Conservation (phyloP, 495 filamentous ascomycete genomes). For the Cudoniella acicularis region DNA sequence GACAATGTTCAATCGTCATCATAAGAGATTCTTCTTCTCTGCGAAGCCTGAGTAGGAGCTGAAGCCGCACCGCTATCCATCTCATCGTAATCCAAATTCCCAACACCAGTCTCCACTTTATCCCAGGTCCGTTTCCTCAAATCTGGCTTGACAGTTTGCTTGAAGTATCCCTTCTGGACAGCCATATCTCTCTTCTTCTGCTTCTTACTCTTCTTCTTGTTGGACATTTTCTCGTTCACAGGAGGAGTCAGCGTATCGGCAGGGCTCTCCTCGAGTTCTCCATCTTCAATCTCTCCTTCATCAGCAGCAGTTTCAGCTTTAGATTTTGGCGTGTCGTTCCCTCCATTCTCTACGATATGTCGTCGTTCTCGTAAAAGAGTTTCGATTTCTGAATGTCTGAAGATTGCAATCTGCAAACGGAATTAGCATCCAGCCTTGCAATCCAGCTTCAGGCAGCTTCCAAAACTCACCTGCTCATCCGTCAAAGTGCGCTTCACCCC, state of each 20-base stretch:
- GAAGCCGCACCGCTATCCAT: slow-evolving; percentile 23
- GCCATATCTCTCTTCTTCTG: slow-evolving; percentile 25
- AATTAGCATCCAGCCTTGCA: background rate
- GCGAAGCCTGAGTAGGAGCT: slow-evolving; percentile 24
- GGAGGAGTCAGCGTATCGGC: slow-evolving; percentile 18
- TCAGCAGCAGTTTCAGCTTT: background rate
- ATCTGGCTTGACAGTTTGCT: slow-evolving; percentile 42
- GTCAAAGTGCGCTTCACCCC: slow-evolving; percentile 89
- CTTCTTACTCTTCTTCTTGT: slow-evolving; percentile 35
- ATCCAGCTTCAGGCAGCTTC: background rate
- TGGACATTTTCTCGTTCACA: slow-evolving; percentile 32
- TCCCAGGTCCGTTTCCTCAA: slow-evolving; percentile 58
- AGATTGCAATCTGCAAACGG: background rate
- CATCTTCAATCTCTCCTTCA: slow-evolving; percentile 28
- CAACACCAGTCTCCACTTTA: slow-evolving; percentile 47
- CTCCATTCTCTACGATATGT: slow-evolving; percentile 18
- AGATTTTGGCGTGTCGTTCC: background rate
- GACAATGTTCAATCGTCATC: slow-evolving; percentile 34
- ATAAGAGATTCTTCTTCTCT: slow-evolving; percentile 45
- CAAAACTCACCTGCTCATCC: slow-evolving; percentile 58
- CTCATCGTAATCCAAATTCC: slow-evolving; percentile 50
- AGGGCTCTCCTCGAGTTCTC: slow-evolving; percentile 15
- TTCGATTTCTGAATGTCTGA: slow-evolving; percentile 60
- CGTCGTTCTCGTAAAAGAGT: slow-evolving; percentile 52
- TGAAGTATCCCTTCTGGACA: slow-evolving; percentile 21